Conservation (phyloP, 2,329 filamentous ascomycete genomes). For the Aspergillus thermomutatus region DNA sequence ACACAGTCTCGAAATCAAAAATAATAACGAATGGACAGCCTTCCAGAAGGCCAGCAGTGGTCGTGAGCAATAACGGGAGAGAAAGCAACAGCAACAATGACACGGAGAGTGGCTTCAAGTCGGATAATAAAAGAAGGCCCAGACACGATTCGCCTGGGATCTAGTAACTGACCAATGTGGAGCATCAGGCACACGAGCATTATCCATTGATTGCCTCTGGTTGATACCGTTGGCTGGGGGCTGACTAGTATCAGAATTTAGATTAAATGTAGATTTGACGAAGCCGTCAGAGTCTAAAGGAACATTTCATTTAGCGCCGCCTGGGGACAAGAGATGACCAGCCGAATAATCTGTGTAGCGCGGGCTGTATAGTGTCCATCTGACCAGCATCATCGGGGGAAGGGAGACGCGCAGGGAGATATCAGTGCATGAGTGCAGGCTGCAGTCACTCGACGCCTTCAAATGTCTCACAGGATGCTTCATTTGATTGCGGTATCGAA, state of each 20-base stretch:
- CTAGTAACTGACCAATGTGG: slow-evolving; percentile 14
- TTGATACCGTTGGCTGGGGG: slow-evolving; percentile 12
- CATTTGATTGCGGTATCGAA: neutral
- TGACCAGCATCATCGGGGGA: neutral
- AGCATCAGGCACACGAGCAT: slow-evolving; percentile 10
- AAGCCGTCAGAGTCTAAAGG: slow-evolving; percentile 10
- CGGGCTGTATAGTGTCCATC: neutral
- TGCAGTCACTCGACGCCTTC: neutral
- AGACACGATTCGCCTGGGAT: slow-evolving; percentile 6
- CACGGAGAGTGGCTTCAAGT: slow-evolving; percentile 8
- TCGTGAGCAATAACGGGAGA: slow-evolving; percentile 6
- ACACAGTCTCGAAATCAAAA: slow-evolving; percentile 12
- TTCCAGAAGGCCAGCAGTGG: slow-evolving; percentile 36
- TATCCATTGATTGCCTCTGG: slow-evolving; percentile 7
- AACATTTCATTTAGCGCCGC: slow-evolving; percentile 8
- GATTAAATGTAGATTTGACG: slow-evolving; percentile 14
- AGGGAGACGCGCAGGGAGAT: neutral
- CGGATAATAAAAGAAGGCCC: slow-evolving; percentile 3
- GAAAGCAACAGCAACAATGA: slow-evolving; percentile 9
- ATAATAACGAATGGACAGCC: slow-evolving; percentile 34
- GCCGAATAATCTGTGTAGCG: neutral
- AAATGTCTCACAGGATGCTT: neutral
- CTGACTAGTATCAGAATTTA: slow-evolving; percentile 11
- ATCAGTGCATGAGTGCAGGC: neutral
- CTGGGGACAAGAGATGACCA: neutral